Base-by-base conservation (phyloP, 2,329 filamentous ascomycete genomes). In the Dactylonectria macrodidyma region DNA sequence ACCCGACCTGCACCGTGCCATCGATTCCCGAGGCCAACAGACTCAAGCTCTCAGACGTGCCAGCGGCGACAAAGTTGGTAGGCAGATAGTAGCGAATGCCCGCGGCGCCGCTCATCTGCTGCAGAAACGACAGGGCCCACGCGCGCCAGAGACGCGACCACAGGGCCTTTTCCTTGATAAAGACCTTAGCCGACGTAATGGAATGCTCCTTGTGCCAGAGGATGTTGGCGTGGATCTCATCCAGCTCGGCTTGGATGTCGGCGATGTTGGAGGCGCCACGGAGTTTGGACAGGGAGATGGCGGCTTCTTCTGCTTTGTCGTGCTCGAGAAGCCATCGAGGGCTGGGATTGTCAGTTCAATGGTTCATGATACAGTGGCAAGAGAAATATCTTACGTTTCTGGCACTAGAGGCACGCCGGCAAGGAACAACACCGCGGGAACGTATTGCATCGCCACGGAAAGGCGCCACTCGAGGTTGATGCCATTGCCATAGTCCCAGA, bases 81-180 rank as follows among this genome's bases (percentile, higher is more conserved):
- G 88, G 88, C 0, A 90, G 81, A 70, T 89, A 89, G 71, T 90
- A 89, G 71, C 90, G 89, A 81, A 90, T 89, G 3, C 87, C 87
- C 0, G 87, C 87, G 14, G 87, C 87, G 22, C 88, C 62, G 70
- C 86, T 89, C 85, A 89, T 87, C 71, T 89, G 87, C 0, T 86
- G 85, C 85, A 90, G 87, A 76, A 90, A 89, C 74, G 89, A 87
- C 5, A 90, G 80, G 1, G 89, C 78, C 0, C 86, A 83, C 1
- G 87, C 87, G 19, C 88, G 83, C 88, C 88, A 90, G 14, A 90
- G 79, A 0, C 88, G 82, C 14, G 84, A 81, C 72, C 86, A 86
- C 1, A 90, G 78, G 12, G 82, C 78, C 14, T 79, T 76, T 34
- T 88, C 79, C 4, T 80, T 82, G 75, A 90, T 87, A 1, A 90